phyloP scores from a whole-genome alignment of 2,329 filamentous ascomycete species.

The Calonectria pauciramosa region DNA sequence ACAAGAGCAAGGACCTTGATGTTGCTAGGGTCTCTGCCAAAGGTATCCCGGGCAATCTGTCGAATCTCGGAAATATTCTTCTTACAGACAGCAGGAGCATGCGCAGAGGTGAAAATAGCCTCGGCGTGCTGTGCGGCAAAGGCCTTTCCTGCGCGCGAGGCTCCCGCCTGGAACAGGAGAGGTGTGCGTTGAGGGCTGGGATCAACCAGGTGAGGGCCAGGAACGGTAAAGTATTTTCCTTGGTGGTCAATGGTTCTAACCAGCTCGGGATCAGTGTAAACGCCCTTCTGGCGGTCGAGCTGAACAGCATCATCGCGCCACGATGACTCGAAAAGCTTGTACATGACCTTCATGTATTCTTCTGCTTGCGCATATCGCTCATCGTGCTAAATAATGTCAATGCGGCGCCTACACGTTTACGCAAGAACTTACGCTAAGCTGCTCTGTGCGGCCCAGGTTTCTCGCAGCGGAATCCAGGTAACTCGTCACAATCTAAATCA shows the following conservation, averaged over 20 bases:
- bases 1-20: slow-evolving; percentile 79
- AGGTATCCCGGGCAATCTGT: slow-evolving; percentile 63
- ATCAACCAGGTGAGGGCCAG: slow-evolving; percentile 75
- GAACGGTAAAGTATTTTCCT: slow-evolving; percentile 74
- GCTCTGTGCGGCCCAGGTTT: slow-evolving; percentile 72
- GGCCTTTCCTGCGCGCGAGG: slow-evolving; percentile 73
- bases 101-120: slow-evolving; percentile 77
- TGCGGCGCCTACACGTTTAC: not conserved
- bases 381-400: slow-evolving; percentile 64
- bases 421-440: slow-evolving; percentile 51
- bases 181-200: slow-evolving; percentile 78
- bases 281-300: slow-evolving; percentile 67
- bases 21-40: slow-evolving; percentile 69
- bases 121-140: slow-evolving; percentile 81
- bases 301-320: slow-evolving; percentile 77
- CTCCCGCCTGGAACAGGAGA: slow-evolving; percentile 78
- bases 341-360: slow-evolving; percentile 74
- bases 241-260: slow-evolving; percentile 77
- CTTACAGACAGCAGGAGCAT: slow-evolving; percentile 72
- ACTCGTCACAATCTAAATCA: slow-evolving; percentile 71
- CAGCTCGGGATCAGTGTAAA: slow-evolving; percentile 66
- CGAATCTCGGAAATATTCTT: slow-evolving; percentile 75
- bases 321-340: slow-evolving; percentile 77
- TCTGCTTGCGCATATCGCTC: slow-evolving; percentile 74
- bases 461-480: slow-evolving; percentile 79